Evolutionary conservation across 768 basidiomycete genomes (phyloP), one percentile per base, ranked within the genome.

Genomic region (Amanita molliuscula): DNA sequence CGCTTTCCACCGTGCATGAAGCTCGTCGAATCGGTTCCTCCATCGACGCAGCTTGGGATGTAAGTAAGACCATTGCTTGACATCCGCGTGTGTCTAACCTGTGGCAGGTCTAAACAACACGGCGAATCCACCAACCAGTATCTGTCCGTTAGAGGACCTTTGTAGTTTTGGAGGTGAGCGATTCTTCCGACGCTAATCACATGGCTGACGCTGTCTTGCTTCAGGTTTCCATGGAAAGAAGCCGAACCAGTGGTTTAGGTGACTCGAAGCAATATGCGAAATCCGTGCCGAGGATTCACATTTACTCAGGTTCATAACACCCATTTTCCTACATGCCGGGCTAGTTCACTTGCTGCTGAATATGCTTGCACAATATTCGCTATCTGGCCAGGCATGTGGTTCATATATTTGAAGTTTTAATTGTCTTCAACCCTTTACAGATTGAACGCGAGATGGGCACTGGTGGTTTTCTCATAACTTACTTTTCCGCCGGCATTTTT

Each of bases 1-100:
- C 86, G 95, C 23, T 96, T 93, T 61, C 88, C 89, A 11, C 87
- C 93, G 0, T 95, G 92, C 58, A 94, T 94, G 88, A 93, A 91
- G 61, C 56, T 63, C 4, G 80, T 92, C 6, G 56, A 65, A 26
- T 73, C 65, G 8, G 64, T 89, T 9, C 74, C 81, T 36, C 69
- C 72, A 13, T 74, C 76, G 2, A 76, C 75, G 0, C 61, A 62
- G 15, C n/a, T 67, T 88, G 41, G 73, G 77, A 48, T 89, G 87
- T 87, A 57, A 49, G 87, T 87, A 57, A 50, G 46, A 37, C 77
- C 63, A 15, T 23, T 38, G 16, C 23, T 41, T 15, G 20, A 6
- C 33, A 25, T 29, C 15, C 9, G 18, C 4, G 16, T 23, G n/a
- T 20, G 29, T n/a, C 29, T 46, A 18, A 31, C 23, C 10, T 21